phyloP scores from a whole-genome alignment of 306 rosid species.

The Senna siamea region DNA sequence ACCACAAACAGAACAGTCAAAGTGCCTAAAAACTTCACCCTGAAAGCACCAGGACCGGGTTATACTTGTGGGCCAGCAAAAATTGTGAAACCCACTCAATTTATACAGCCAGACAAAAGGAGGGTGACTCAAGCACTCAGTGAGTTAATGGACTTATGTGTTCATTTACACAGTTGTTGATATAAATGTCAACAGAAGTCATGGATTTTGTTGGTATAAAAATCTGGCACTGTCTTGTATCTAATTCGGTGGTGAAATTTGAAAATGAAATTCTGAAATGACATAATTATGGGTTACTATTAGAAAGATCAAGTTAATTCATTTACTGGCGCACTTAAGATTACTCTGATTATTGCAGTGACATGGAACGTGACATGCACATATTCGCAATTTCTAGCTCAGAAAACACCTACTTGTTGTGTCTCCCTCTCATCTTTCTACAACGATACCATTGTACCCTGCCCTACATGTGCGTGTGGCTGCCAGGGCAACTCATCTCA shows the following conservation, averaged over 20 bases:
- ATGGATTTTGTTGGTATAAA: constrained; percentile 12
- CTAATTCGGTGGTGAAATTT: not conserved
- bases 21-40: constrained; percentile 74
- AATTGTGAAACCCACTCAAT: constrained; percentile 61
- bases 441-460: constrained; percentile 72
- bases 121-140: constrained; percentile 82
- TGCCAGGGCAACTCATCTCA: constrained; percentile 58
- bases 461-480: constrained; percentile 82
- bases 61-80: constrained; percentile 78
- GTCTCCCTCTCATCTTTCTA: constrained; percentile 89
- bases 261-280: not conserved
- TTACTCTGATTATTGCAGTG: constrained; percentile 61
- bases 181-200: not conserved
- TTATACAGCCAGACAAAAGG: constrained; percentile 64
- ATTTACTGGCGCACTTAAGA: not conserved
- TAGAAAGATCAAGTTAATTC: not conserved
- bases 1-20: constrained; percentile 74
- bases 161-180: constrained; percentile 28
- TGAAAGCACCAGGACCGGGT: constrained; percentile 87
- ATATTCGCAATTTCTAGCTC: constrained; percentile 85
- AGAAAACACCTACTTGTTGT: constrained; percentile 77
- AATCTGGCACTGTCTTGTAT: not conserved
- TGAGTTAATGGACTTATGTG: constrained; percentile 47
- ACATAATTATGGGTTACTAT: not conserved
- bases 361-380: constrained; percentile 91